phyloP scores from a whole-genome alignment of 2,329 filamentous ascomycete genomes.

The Penicillium sp. region DNA sequence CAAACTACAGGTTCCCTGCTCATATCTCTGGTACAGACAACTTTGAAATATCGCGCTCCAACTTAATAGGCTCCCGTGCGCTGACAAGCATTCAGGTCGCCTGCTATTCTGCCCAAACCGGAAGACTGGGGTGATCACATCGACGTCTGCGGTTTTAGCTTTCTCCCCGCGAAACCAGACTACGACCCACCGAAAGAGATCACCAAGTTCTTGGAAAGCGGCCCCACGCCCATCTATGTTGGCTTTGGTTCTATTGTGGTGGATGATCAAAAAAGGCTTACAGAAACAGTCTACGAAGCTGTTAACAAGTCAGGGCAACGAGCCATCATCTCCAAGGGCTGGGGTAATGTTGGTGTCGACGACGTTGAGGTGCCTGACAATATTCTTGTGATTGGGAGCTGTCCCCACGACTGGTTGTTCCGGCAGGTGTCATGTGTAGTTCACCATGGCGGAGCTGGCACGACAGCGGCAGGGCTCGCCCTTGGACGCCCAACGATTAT shows the following conservation, averaged over 20 bases:
- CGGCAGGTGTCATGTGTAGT: conserved; percentile 73
- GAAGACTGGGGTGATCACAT: conserved; percentile 69
- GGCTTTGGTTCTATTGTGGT: conserved; percentile 81
- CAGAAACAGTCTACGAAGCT: conserved; percentile 65
- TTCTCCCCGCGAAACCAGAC: conserved; percentile 60
- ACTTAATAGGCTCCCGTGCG: neutral
- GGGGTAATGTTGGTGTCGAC: conserved; percentile 76
- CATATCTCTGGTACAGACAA: conserved; percentile 71
- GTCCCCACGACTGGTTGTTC: conserved; percentile 86
- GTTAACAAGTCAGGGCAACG: conserved; percentile 62
- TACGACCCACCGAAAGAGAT: conserved; percentile 63
- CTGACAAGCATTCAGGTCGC: conserved; percentile 46
- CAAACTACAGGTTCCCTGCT: conserved; percentile 72
- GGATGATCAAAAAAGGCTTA: conserved; percentile 66
- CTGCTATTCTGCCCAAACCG: conserved; percentile 70
- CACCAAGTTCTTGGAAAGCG: conserved; percentile 58
- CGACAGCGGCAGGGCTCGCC: conserved; percentile 78
- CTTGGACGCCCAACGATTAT: conserved; percentile 74
- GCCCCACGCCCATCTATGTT: conserved; percentile 71
- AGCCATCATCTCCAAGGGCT: conserved; percentile 78
- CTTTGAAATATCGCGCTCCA: neutral
- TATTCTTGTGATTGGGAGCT: conserved; percentile 77
- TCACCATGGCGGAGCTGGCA: conserved; percentile 83
- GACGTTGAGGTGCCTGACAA: conserved; percentile 63
- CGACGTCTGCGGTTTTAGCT: conserved; percentile 69